Evolutionary conservation across 768 basidiomycete genomes (phyloP).

Genomic region (Tulasnella sp.): DNA sequence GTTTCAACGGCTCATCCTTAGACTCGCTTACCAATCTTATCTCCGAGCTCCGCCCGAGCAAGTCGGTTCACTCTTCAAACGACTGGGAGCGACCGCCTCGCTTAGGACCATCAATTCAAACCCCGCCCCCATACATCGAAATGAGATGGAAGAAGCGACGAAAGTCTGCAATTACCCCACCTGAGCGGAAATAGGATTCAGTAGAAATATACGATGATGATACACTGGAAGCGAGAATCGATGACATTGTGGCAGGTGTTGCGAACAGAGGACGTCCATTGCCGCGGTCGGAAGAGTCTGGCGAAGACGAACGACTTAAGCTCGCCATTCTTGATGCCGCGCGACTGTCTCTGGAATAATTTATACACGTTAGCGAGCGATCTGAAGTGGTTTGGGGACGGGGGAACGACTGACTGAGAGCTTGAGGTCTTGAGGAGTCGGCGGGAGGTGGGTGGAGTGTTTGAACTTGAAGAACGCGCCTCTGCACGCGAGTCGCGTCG

Average conservation of each 20-base stretch:
- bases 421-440: not conserved
- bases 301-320: not conserved
- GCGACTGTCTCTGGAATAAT: not conserved
- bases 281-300: not conserved
- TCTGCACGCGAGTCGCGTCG: not conserved
- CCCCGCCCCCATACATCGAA: too few relatives aligned
- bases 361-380: not conserved
- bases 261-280: conserved; percentile 14
- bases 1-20: not conserved
- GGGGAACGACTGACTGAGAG: not conserved
- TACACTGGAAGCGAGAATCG: conserved; percentile 4
- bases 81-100: not conserved
- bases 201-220: not conserved
- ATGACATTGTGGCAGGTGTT: conserved; percentile 21
- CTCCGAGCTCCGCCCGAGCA: too few relatives aligned
- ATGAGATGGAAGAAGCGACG: not conserved
- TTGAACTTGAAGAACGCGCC: conserved; percentile 11
- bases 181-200: not conserved
- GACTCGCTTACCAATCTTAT: conserved; percentile 3
- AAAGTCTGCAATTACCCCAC: not conserved
- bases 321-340: conserved; percentile 7
- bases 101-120: too few relatives aligned
- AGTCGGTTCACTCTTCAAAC: too few relatives aligned
- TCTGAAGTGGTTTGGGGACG: not conserved
- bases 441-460: not conserved